A percentile compares a stretch with the other conserved stretches of the same genome.
These are phyloP conservation scores for Pinguiococcus pyrenoidosus DNA, from an alignment of 108 stramenopile species.

Conservation along the genomic window DNA sequence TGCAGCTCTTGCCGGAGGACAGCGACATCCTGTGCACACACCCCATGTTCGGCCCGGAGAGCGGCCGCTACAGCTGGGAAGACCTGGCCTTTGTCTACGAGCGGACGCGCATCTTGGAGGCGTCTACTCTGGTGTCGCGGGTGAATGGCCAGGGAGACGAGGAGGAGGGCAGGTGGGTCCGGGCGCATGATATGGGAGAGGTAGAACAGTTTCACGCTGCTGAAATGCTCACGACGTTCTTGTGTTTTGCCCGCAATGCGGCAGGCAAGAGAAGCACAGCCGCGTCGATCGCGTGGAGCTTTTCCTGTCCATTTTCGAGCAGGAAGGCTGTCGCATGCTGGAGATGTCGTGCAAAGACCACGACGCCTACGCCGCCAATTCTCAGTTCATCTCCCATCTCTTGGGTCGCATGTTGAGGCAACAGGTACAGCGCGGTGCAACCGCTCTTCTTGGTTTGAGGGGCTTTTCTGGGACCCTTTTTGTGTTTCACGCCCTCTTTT, in stretches of 20 bases:
- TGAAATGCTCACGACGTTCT: no score
- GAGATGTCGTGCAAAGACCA: constrained; percentile 84
- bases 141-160: constrained; percentile 37
- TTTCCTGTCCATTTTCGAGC: constrained; percentile 89
- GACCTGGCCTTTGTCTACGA: constrained; percentile 90
- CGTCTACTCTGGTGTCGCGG: no score
- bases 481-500: not conserved
- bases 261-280: no score
- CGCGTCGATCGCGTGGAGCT: constrained; percentile 68
- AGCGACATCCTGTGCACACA: constrained; percentile 85
- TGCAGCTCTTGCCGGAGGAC: constrained; percentile 61
- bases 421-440: constrained; percentile 56
- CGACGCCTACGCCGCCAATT: constrained; percentile 87
- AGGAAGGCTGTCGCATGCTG: constrained; percentile 96
- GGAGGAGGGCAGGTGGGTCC: no score
- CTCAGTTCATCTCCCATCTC: constrained; percentile 95
- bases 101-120: constrained; percentile 13
- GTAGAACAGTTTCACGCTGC: no score
- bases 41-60: constrained; percentile 99
- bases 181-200: no score
- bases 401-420: constrained; percentile 89
- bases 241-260: no score
- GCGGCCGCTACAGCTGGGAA: constrained; percentile 72
- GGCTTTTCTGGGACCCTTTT: not conserved
- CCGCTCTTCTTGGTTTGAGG: constrained; percentile 7